Evolutionary conservation across 2,329 filamentous ascomycete genomes (phyloP), one percentile per base, ranked within the genome.

Genomic region (Volutella citrinella): DNA sequence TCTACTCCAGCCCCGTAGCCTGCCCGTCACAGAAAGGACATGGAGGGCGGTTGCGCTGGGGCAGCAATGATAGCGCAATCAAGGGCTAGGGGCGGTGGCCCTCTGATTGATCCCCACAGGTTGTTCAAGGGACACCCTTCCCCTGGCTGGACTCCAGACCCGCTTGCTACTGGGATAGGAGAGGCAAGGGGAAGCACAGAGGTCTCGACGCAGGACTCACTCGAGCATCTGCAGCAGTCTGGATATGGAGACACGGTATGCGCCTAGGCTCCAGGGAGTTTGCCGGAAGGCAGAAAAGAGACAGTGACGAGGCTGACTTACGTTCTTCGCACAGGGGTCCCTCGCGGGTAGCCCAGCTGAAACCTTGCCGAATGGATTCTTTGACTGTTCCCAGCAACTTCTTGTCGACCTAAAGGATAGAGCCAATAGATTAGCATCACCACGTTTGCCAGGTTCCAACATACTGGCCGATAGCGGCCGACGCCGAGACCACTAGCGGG

Each of bases 261-360:
- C n/a, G n/a, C n/a, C n/a, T n/a, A n/a, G n/a, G n/a, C n/a, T n/a
- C n/a, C n/a, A n/a, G n/a, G n/a, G n/a, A n/a, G n/a, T n/a, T n/a
- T n/a, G n/a, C n/a, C n/a, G n/a, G n/a, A n/a, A n/a, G n/a, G 30
- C 12, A 19, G 24, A 18, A 33, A 26, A 17, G n/a, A n/a, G n/a
- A n/a, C n/a, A n/a, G n/a, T n/a, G n/a, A n/a, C n/a, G n/a, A n/a
- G n/a, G n/a, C 20, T 12, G 40, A 80, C 84, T 77, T 70, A 88
- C 84, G 93, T 69, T 98, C 93, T 83, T 98, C 93, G 61, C 93
- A 97, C 17, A 98, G 72, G 13, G 93, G 93, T 1, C 93, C 93
- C 76, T 98, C 93, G 45, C 93, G 76, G 19, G 90, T 87, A 30
- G 88, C 93, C 93, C 93, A 98, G 60, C 84, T 89, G 64, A 98